Evolutionary conservation across 352 stramenopile species (phyloP).

Genomic region (Pseudoperonospora humuli): DNA sequence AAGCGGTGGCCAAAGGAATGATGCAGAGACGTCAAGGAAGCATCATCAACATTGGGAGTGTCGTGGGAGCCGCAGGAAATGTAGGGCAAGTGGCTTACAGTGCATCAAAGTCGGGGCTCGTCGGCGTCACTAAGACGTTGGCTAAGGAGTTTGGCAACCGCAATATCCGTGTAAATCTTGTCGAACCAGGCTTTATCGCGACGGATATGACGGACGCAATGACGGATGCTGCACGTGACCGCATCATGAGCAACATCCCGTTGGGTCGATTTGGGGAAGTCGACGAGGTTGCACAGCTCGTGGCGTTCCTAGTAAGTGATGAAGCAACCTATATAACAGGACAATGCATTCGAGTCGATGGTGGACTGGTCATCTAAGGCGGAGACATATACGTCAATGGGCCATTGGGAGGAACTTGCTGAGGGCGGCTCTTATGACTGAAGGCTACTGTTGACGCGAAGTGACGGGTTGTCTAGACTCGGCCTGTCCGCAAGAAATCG

Average conservation of each 20-base stretch:
- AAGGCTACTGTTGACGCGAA: conserved; percentile 11
- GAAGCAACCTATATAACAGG: conserved; percentile 80
- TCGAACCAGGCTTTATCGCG: conserved; percentile 79
- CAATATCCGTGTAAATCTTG: conserved; percentile 83
- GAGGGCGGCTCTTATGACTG: too few relatives aligned
- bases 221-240: conserved; percentile 37
- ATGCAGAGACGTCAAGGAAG: conserved; percentile 56
- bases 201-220: conserved; percentile 78
- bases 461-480: conserved; percentile 9
- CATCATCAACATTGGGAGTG: conserved; percentile 82
- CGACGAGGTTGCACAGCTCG: conserved; percentile 71
- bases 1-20: conserved; percentile 71
- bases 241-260: conserved; percentile 41
- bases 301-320: conserved; percentile 71
- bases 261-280: conserved; percentile 54
- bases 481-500: conserved; percentile 10
- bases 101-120: conserved; percentile 70
- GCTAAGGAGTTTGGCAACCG: conserved; percentile 78
- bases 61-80: conserved; percentile 70
- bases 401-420: conserved; percentile 13
- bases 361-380: conserved; percentile 60
- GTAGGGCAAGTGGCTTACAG: conserved; percentile 76
- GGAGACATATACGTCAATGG: neutral
- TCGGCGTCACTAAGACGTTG: conserved; percentile 68
- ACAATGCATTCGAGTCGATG: conserved; percentile 74